These are phyloP conservation scores for Suhomyces choctaworum DNA, from an alignment of 1,139 yeast genomes.

Conservation along the genomic window DNA sequence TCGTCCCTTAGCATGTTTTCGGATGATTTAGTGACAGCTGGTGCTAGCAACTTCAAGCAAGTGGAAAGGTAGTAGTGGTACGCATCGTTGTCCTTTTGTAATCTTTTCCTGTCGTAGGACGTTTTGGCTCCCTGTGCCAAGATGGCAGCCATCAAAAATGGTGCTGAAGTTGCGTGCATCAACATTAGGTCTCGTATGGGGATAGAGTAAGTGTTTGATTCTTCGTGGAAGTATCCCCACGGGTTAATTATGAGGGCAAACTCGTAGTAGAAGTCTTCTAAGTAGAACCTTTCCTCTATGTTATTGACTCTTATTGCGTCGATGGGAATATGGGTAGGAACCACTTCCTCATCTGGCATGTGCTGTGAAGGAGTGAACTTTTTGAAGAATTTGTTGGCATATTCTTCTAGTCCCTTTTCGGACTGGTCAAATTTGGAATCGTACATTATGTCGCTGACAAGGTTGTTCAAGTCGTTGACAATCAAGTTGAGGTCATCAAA, in stretches of 20 bases:
- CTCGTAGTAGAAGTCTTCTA: constrained; percentile 21
- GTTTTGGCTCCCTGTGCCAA: constrained; percentile 23
- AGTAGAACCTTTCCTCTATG: constrained; percentile 17
- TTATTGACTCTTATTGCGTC: constrained; percentile 15
- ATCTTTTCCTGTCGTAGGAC: constrained; percentile 14
- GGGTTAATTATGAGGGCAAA: constrained; percentile 21
- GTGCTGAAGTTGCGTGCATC: constrained; percentile 19
- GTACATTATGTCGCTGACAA: constrained; percentile 21
- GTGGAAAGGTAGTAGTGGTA: constrained; percentile 19
- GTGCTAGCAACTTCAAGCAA: constrained; percentile 21
- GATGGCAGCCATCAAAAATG: constrained; percentile 22
- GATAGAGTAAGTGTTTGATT: constrained; percentile 14
- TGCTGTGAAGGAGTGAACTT: constrained; percentile 4
- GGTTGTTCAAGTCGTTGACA: constrained; percentile 21
- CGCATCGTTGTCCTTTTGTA: constrained; percentile 20
- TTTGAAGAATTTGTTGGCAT: constrained; percentile 7
- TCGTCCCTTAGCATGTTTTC: constrained; percentile 11
- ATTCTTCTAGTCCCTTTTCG: constrained; percentile 5
- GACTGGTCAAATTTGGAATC: constrained; percentile 12
- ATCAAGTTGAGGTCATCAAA: constrained; percentile 18
- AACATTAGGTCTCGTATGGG: constrained; percentile 21
- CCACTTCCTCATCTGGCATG: constrained; percentile 3
- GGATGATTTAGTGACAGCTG: constrained; percentile 17
- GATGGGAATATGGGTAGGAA: constrained; percentile 14
- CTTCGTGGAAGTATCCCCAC: constrained; percentile 18